Conservation (phyloP, 805 yeast genomes). For the Allodekkera sacchari region DNA sequence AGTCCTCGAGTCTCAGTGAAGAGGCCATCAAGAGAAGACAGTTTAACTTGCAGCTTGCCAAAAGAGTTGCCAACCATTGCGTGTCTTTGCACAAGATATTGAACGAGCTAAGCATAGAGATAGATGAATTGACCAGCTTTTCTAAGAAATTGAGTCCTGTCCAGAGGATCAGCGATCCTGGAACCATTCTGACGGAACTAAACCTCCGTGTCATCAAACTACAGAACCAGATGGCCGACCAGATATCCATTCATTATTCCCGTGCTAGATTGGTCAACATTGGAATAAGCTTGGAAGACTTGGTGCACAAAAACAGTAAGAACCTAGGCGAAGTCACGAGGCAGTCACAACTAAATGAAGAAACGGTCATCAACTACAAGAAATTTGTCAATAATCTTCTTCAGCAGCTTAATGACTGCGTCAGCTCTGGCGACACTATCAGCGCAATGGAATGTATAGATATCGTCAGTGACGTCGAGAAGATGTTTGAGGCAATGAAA, state of each 20-base stretch:
- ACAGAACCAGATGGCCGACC: conserved; percentile 42
- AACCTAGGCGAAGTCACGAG: conserved; percentile 7
- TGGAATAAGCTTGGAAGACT: conserved; percentile 49
- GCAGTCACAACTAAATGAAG: conserved; percentile 26
- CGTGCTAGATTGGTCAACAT: conserved; percentile 58
- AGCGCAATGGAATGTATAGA: conserved; percentile 60
- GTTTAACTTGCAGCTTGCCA: conserved; percentile 47
- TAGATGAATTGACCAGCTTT: conserved; percentile 37
- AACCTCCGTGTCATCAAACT: conserved; percentile 38
- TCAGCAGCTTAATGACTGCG: conserved; percentile 48
- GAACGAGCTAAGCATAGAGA: conserved; percentile 33
- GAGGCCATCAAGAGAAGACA: conserved; percentile 19
- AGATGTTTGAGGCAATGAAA: conserved; percentile 57
- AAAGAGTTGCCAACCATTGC: conserved; percentile 44
- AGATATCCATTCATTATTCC: conserved; percentile 50
- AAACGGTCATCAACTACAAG: conserved; percentile 43
- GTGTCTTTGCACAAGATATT: conserved; percentile 36
- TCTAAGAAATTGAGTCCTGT: conserved; percentile 32
- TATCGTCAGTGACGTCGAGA: conserved; percentile 61
- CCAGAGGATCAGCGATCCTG: conserved; percentile 46
- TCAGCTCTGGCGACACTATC: conserved; percentile 43
- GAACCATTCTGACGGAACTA: conserved; percentile 39
- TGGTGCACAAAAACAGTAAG: conserved; percentile 20
- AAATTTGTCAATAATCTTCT: conserved; percentile 50
- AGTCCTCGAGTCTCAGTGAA: conserved; percentile 2